These are phyloP conservation scores for Narthecium ossifragum DNA, from an alignment of 106 monocot species.

Conservation along the genomic window DNA sequence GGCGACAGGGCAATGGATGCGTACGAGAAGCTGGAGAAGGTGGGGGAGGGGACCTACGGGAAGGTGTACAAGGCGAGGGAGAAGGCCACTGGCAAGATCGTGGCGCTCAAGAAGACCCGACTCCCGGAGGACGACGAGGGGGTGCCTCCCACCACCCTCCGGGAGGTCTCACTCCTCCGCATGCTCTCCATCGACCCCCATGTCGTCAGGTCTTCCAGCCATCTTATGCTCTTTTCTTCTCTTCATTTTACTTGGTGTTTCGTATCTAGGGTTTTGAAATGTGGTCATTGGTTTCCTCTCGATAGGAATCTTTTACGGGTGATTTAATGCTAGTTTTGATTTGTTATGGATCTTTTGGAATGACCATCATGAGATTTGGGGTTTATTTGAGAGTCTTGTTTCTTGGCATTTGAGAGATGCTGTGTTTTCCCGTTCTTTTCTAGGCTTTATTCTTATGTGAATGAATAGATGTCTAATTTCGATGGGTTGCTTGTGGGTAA, in stretches of 20 bases:
- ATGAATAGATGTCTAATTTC: no score
- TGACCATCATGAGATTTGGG: no score
- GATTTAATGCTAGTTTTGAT: no score
- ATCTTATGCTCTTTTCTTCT: not conserved
- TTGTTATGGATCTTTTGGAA: no score
- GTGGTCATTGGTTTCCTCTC: not conserved
- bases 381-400: no score
- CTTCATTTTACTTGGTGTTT: not conserved
- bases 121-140: conserved; percentile 97
- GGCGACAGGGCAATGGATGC: conserved; percentile 61
- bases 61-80: conserved; percentile 99
- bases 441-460: no score
- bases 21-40: conserved; percentile 98
- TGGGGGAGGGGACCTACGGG: conserved; percentile 95
- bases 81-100: conserved; percentile 82
- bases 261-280: not conserved
- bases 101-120: conserved; percentile 98
- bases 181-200: conserved; percentile 69
- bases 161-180: conserved; percentile 91
- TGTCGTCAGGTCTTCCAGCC: conserved; percentile 56
- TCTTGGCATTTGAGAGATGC: no score
- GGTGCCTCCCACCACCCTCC: conserved; percentile 83
- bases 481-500: no score
- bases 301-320: no score
- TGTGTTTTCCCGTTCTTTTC: no score